Evolutionary conservation across 164 flowering plant species (phyloP), one percentile per base, ranked within the genome.

Genomic region (Euptelea pleiosperma): DNA sequence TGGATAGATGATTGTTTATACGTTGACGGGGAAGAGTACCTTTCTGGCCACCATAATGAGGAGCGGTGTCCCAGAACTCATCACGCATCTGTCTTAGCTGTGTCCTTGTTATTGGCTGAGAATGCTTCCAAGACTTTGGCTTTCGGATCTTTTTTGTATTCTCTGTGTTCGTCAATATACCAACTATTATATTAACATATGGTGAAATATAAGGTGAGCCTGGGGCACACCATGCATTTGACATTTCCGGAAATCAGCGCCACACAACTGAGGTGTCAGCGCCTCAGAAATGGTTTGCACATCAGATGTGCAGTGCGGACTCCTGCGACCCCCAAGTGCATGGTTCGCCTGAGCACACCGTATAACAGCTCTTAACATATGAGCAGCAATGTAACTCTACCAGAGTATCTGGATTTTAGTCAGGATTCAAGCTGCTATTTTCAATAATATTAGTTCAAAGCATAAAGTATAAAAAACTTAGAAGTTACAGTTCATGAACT

Each of bases 11-110:
- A 47, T 31, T 54, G 50, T 9, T 33, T 22, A 29, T 29, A 39
- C 11, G 5, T 37, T 35, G n/a, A 4, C 34, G 8, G 9, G 36
- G 52, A 60, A 46, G 25, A 9, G 6, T 70, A 88, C 96, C 96
- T 82, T 75, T 85, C 60, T 41, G 75, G 36, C 66, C 66, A 26
- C 66, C 66, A 44, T 62, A 62, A 52, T 72, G 76, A 64, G 98
- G 96, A 67, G 98, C 98, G 55, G 98, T 88, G 65, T 91, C 98
- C 98, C 98, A 91, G 67, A 91, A 91, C 65, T 91, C 98, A 41
- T 89, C 96, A 28, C 94, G 85, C 78, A 91, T 68, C 73, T 82
- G 89, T 53, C 68, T 61, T 4, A 91, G 90, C 62, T 91, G 89
- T 48, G 83, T 56, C 69, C 71, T 79, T 52, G 98, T 88, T 53